Evolutionary conservation across 176 grass and related monocot species (phyloP), one percentile per base, ranked within the genome.

Genomic region (maize (Zea mays)): DNA sequence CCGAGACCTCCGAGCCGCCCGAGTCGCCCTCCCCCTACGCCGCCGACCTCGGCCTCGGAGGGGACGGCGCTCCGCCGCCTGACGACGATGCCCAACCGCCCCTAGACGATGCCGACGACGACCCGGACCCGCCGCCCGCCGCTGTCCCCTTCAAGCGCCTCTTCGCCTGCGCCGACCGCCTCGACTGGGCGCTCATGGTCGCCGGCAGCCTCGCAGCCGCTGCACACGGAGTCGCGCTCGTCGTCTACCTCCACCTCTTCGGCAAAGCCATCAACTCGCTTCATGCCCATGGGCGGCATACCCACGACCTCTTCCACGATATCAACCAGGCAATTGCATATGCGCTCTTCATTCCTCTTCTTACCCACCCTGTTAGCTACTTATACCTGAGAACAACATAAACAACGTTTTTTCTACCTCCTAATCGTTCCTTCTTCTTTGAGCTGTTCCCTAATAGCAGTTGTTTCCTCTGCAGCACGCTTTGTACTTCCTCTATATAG

Each of bases 21-120:
- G 96, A 95, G 83, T 99, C 96, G 5, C 96, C 96, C 47, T 95
- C 92, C 2, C 96, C 96, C 49, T 99, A 92, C 79, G 85, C 86
- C 40, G 84, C 83, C 35, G 96, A 99, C 67, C 45, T 80, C 36
- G 73, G 65, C 50, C 50, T 80, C 12, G 75, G 71, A 42, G 71
- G 46, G 8, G 95, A 90, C 58, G 87, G 73, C 69, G 69, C 67
- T n/a, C 74, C 81, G 41, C 74, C 78, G 41, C 82, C 76, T 45
- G 74, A 65, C 69, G 86, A 93, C 42, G 87, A 87, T 48, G 95
- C 77, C 6, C 62, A 49, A 10, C 38, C 47, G 13, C 88, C 58
- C 17, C 52, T 76, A 15, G 92, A 79, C 15, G 92, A 99, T 9
- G 87, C 83, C 15, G 76, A 81, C 45, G 91, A 97, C 17, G 94